A percentile compares a stretch with the other conserved stretches of the same genome.
phyloP scores from a whole-genome alignment of 768 basidiomycete species.

The Podaxis sp. region DNA sequence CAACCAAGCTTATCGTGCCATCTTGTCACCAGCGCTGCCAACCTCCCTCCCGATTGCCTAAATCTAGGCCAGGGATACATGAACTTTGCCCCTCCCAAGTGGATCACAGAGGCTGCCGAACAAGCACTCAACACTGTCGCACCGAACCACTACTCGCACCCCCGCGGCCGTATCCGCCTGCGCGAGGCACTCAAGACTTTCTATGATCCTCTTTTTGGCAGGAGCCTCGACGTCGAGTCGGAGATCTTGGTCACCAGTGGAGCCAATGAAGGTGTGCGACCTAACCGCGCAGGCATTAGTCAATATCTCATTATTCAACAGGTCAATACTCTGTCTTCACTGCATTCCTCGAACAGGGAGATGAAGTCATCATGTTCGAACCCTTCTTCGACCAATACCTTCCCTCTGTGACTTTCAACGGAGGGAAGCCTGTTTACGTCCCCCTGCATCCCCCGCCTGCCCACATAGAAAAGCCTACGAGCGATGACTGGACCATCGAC shows the following conservation, averaged over 20 bases:
- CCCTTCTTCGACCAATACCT: slow-evolving; percentile 98
- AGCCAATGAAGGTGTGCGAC: slow-evolving; percentile 82
- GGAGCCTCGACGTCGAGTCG: slow-evolving; percentile 76
- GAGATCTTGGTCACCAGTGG: slow-evolving; percentile 96
- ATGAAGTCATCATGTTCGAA: slow-evolving; percentile 99
- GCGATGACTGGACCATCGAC: slow-evolving; percentile 88
- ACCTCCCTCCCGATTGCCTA: slow-evolving; percentile 88
- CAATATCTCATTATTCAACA: slow-evolving; percentile 26
- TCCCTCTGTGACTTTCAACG: slow-evolving; percentile 91
- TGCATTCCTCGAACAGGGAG: slow-evolving; percentile 88
- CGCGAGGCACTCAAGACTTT: slow-evolving; percentile 83
- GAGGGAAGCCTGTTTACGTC: slow-evolving; percentile 90
- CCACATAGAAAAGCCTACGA: slow-evolving; percentile 42
- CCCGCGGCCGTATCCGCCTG: slow-evolving; percentile 83
- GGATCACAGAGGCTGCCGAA: slow-evolving; percentile 74
- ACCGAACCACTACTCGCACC: slow-evolving; percentile 88
- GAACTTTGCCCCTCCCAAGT: slow-evolving; percentile 85
- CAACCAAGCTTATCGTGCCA: slow-evolving; percentile 11
- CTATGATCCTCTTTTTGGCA: slow-evolving; percentile 67
- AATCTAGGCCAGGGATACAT: slow-evolving; percentile 96
- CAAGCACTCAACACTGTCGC: slow-evolving; percentile 60
- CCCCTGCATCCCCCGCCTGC: slow-evolving; percentile 85
- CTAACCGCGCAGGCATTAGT: neutral
- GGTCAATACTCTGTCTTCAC: slow-evolving; percentile 93
- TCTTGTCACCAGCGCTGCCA: slow-evolving; percentile 60